Evolutionary conservation across 75 land plant species (phyloP), one percentile per base, ranked within the genome.

Genomic region (Larix kaempferi): DNA sequence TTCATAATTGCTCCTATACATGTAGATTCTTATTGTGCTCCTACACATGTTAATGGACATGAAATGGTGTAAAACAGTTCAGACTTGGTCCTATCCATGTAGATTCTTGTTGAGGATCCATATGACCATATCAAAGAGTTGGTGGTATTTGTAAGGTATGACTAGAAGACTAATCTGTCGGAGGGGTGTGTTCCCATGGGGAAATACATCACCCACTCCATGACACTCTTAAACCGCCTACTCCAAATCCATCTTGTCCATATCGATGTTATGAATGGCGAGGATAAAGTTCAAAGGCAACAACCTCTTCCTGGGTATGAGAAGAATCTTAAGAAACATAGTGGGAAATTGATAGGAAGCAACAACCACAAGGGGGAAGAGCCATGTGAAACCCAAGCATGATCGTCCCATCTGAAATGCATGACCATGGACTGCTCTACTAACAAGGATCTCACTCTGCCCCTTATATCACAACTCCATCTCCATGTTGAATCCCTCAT

Each of bases 241-340:
- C 33, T 29, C 91, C 94, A 86, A 71, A 86, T 58, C 97, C 99
- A 96, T 33, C 93, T 82, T 22, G 91, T 90, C 76, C 78, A 94
- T 75, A 57, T 74, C 37, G 26, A 91, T 84, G 79, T 88, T 89
- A 82, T 96, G 91, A n/a, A 88, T 44, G 44, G 86, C 90, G 21
- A 91, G 93, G 59, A 96, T 49, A 12, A 82, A 87, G 62, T 95
- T 93, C 39, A 96, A 76, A 2, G 95, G 90, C 21, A 94, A 69
- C 6, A 88, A 87, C 14, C 84, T 82, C 17, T 77, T 78, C 37
- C 84, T 79, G 69, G 75, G 71, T 66, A 64, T n/a, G 73, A 93
- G 65, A 15, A 65, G 76, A 29, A 76, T 21, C 37, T 59, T 60
- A 56, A 82, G 85, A 5, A 73, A 6, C 15, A 74, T 15, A 17